Evolutionary conservation across 2,329 filamentous ascomycete species (phyloP).

Genomic region (Scedosporium apiospermum): DNA sequence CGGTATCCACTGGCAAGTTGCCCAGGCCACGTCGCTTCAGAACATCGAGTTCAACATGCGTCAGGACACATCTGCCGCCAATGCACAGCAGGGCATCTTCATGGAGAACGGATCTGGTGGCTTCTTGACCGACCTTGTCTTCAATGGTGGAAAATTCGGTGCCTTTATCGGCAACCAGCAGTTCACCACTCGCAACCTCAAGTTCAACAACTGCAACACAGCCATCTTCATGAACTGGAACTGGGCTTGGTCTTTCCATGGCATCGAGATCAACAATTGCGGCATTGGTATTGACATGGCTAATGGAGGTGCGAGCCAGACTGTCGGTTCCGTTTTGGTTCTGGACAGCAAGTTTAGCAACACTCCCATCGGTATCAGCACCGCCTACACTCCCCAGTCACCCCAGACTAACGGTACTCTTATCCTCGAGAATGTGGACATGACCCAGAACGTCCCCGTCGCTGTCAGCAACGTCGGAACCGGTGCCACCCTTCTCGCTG

Average conservation of each 20-base stretch:
- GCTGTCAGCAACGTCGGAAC: constrained; percentile 55
- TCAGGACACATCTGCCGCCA: constrained; percentile 51
- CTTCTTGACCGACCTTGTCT: constrained; percentile 73
- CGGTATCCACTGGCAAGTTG: constrained; percentile 78
- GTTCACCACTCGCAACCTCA: constrained; percentile 75
- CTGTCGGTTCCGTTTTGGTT: constrained; percentile 76
- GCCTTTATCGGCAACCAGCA: constrained; percentile 80
- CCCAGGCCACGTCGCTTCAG: constrained; percentile 72
- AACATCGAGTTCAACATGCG: constrained; percentile 77
- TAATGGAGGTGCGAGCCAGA: constrained; percentile 51
- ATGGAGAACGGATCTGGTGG: constrained; percentile 81
- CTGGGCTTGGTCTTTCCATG: constrained; percentile 79
- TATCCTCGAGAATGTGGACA: constrained; percentile 84
- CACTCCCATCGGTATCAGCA: constrained; percentile 67
- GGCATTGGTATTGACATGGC: constrained; percentile 73
- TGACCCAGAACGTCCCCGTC: constrained; percentile 53
- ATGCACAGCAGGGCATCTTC: constrained; percentile 68
- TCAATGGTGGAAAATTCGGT: constrained; percentile 72
- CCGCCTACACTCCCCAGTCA: constrained; percentile 56
- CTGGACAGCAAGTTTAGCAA: constrained; percentile 72
- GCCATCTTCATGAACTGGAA: constrained; percentile 89
- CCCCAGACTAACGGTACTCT: constrained; percentile 69
- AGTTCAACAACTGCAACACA: constrained; percentile 73
- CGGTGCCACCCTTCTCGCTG: constrained; percentile 52
- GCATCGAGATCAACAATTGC: constrained; percentile 53